Percentiles rank a stretch among this genome's conserved stretches.
Evolutionary conservation across 768 basidiomycete species (phyloP).

Genomic region (Pleurotus tuber-regium): DNA sequence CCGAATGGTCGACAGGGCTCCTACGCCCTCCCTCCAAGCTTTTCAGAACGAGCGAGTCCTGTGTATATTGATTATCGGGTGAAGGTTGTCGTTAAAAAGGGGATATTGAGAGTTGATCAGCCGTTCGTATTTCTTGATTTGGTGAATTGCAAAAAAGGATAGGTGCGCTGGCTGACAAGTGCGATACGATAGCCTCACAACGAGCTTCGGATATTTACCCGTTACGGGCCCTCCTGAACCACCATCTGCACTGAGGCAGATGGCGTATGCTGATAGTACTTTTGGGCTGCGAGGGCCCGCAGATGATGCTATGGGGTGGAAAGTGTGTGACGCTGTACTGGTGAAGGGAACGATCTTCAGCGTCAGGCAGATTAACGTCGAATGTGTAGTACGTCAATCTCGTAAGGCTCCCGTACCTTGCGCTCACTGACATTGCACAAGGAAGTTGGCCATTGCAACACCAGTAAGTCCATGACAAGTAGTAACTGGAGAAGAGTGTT

Average conservation of each 20-base stretch:
- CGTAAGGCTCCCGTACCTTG: no score
- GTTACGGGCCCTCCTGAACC: constrained; percentile 28
- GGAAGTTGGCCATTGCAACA: constrained; percentile 48
- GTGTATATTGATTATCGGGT: constrained; percentile 58
- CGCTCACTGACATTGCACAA: background rate
- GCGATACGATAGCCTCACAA: constrained; percentile 22
- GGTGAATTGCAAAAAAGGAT: no score
- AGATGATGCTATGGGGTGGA: constrained; percentile 38
- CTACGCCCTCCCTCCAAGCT: constrained; percentile 49
- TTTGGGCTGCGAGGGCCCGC: constrained; percentile 31
- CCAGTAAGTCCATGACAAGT: constrained; percentile 31
- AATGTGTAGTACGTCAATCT: constrained; percentile 28
- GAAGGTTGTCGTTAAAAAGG: constrained; percentile 46
- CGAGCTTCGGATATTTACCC: constrained; percentile 31
- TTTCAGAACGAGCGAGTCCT: constrained; percentile 53
- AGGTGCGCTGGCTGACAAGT: no score
- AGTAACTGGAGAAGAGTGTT: background rate
- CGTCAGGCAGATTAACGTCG: constrained; percentile 27
- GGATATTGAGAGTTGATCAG: constrained; percentile 46
- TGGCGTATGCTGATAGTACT: constrained; percentile 31
- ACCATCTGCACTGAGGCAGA: constrained; percentile 31
- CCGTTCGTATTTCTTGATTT: constrained; percentile 38
- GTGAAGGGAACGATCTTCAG: constrained; percentile 33
- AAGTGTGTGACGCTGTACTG: constrained; percentile 23
- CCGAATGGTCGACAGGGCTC: constrained; percentile 29